These are phyloP conservation scores for Leptographium galeiforme DNA, from an alignment of 2,329 filamentous ascomycete species.

Conservation along the genomic window DNA sequence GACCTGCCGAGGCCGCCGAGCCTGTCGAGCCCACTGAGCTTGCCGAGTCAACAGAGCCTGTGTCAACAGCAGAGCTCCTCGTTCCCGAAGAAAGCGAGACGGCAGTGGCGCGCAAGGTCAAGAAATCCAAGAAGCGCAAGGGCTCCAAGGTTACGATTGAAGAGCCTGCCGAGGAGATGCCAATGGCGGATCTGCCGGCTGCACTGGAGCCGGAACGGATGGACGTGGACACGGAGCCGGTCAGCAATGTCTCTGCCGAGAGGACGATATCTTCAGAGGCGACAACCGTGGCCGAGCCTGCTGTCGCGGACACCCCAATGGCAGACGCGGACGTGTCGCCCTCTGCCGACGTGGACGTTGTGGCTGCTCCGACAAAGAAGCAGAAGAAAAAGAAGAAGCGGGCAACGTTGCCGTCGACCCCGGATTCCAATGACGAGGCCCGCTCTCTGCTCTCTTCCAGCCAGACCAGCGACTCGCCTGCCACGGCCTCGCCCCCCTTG, in stretches of 20 bases:
- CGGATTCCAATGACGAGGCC: not conserved
- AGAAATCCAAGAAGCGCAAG: conserved; percentile 23
- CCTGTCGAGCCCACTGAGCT: not conserved
- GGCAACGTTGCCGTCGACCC: not conserved
- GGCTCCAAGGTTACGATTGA: conserved; percentile 10
- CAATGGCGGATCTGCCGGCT: conserved; percentile 3
- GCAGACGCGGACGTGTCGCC: too few relatives aligned
- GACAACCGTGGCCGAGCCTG: not conserved
- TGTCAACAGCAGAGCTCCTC: not conserved
- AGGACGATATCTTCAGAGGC: too few relatives aligned
- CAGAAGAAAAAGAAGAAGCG: not conserved
- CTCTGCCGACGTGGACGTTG: not conserved
- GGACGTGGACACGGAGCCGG: not conserved
- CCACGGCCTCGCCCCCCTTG: not conserved
- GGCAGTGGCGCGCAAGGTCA: conserved; percentile 16
- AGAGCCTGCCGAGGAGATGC: not conserved
- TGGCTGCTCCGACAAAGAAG: not conserved
- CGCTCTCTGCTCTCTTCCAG: not conserved
- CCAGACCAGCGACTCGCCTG: conserved; percentile 5
- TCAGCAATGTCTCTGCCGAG: not conserved
- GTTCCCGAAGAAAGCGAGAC: not conserved
- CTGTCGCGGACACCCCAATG: not conserved
- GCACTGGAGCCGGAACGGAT: not conserved
- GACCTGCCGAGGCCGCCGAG: not conserved
- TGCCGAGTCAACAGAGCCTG: not conserved